Conservation (phyloP, 169 alveolate species). For the Cardiosporidium cionae region DNA sequence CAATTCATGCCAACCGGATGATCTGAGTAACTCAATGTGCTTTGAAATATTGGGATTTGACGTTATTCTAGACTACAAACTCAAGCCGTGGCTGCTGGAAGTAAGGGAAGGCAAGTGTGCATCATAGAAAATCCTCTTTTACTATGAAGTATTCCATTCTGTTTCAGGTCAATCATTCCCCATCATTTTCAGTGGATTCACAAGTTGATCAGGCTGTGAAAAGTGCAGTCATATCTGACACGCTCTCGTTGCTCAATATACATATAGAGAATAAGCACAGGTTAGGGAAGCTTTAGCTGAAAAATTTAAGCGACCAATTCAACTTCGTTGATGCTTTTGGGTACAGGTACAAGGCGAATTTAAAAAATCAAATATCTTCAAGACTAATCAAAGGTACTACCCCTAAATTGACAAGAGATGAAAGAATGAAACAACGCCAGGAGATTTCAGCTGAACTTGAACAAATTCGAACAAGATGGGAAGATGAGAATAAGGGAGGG, state of each 20-base stretch:
- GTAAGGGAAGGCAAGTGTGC: constrained; percentile 9
- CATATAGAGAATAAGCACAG: constrained; percentile 33
- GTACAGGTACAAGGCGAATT: not conserved
- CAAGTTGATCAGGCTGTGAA: constrained; percentile 55
- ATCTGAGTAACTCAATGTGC: constrained; percentile 62
- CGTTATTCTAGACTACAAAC: constrained; percentile 51
- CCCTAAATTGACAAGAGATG: constrained; percentile 1
- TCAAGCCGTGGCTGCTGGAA: constrained; percentile 67
- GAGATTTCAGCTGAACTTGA: constrained; percentile 5
- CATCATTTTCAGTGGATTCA: constrained; percentile 57
- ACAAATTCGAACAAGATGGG: constrained; percentile 36
- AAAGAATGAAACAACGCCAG: not conserved
- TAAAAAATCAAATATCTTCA: not conserved
- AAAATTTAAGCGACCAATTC: constrained; percentile 7
- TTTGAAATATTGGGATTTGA: constrained; percentile 77
- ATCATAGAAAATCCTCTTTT: not conserved
- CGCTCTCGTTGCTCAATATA: constrained; percentile 47
- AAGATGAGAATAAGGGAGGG: constrained; percentile 68
- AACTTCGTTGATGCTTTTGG: not conserved
- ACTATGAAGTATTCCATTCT: not conserved
- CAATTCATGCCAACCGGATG: constrained; percentile 63
- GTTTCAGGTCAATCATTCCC: constrained; percentile 63
- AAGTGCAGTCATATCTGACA: constrained; percentile 51
- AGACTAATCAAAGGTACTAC: not conserved
- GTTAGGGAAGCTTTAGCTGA: constrained; percentile 14